Percentiles rank a stretch among this genome's conserved stretches.
These are phyloP conservation scores for Trichoderma asperellum DNA, from an alignment of 2,329 filamentous ascomycete genomes.

Conservation along the genomic window DNA sequence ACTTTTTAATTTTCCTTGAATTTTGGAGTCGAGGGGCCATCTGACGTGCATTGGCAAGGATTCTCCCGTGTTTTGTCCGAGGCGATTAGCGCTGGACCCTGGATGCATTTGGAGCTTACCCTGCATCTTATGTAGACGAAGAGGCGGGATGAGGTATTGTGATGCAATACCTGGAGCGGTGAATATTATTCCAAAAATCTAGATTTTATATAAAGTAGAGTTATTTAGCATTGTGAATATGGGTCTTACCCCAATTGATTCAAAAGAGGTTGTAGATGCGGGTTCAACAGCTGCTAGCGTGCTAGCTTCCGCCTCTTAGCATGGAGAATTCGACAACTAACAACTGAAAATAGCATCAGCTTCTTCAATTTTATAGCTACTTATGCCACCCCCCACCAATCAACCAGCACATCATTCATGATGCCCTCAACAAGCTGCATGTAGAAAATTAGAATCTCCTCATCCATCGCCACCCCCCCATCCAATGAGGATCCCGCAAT, in stretches of 20 bases:
- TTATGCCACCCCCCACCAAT: background rate
- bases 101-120: background rate
- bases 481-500: background rate
- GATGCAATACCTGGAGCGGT: background rate
- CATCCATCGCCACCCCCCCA: background rate
- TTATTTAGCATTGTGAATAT: background rate
- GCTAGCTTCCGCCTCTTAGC: background rate
- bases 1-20: conserved; percentile 36
- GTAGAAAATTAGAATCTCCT: background rate
- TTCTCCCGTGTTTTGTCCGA: conserved; percentile 51
- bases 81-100: conserved; percentile 57
- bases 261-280: background rate
- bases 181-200: background rate
- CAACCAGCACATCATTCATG: background rate
- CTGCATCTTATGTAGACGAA: background rate
- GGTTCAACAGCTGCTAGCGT: background rate
- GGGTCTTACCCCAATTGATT: background rate
- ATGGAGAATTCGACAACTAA: background rate
- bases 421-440: background rate
- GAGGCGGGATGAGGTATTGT: background rate
- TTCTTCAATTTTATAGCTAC: background rate
- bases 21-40: background rate
- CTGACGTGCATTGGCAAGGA: conserved; percentile 32
- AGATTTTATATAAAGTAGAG: too few species aligned
- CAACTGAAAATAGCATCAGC: background rate